Base-by-base conservation (phyloP, 495 filamentous ascomycete genomes). In the Aspergillus indologenus region DNA sequence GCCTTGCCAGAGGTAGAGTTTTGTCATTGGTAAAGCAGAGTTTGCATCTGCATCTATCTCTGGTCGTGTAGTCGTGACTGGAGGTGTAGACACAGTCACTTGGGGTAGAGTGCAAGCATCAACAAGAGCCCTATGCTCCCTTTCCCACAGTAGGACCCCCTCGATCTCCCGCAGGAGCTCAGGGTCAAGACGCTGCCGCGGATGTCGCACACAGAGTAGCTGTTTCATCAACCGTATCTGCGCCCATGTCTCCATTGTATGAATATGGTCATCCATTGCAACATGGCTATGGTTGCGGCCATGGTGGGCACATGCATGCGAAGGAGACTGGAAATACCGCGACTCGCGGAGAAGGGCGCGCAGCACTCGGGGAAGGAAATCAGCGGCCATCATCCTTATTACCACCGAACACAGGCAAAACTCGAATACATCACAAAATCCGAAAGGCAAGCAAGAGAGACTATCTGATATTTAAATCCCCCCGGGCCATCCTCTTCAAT, bases 1-100 rank as follows among this genome's bases (percentile, higher is more conserved):
- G 40, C 67, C 67, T 45, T 67, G 64, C 67, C 67, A 69, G 45
- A 61, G 52, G 0, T 56, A 60, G 1, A 65, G 40, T 9, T 20
- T 21, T 21, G 46, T 58, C 26, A 29, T 29, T 29, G 26, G 4
- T 29, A 3, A 9, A 9, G 3, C 26, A 9, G 26, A 29, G 26
- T n/a, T n/a, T n/a, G 26, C 26, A 29, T 29, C 26, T 29, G 3
- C 9, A 9, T 29, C 26, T 29, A 9, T 29, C 31, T 6, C 2
- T 6, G 31, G 7, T 21, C 23, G 45, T n/a, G n/a, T n/a, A 22
- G 44, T n/a, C n/a, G 45, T 21, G 19, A 47, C 9, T 3, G 19
- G 19, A 7, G 47, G 22, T n/a, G n/a, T n/a, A n/a, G n/a, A n/a
- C n/a, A n/a, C n/a, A n/a, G n/a, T n/a, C n/a, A n/a, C n/a, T n/a